These are phyloP conservation scores for Bothriochloa decipiens DNA, from an alignment of 176 grass and related monocot species.

Conservation along the genomic window DNA sequence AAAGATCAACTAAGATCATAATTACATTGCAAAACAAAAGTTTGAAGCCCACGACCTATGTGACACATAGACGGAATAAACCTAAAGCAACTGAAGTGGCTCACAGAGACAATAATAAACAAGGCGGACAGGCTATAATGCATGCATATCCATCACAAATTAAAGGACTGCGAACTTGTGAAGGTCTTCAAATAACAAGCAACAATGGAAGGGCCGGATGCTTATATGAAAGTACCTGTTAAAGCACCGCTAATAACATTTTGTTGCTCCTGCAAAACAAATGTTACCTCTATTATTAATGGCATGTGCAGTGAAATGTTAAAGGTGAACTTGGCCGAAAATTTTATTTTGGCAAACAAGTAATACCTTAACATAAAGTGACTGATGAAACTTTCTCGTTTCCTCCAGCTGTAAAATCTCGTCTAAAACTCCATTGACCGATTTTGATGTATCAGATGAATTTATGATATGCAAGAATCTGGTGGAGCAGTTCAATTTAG, in stretches of 20 bases:
- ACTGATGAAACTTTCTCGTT: conserved; percentile 96
- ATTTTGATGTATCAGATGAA: conserved; percentile 66
- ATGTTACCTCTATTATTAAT: conserved; percentile 35
- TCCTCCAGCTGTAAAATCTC: conserved; percentile 96
- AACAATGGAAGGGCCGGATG: conserved; percentile 35
- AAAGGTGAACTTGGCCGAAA: not conserved
- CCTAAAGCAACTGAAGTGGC: not conserved
- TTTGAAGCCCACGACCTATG: not conserved
- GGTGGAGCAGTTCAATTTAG: conserved; percentile 35
- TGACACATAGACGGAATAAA: not conserved
- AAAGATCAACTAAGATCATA: not conserved
- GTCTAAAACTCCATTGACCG: conserved; percentile 65
- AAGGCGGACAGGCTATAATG: not conserved
- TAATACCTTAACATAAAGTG: conserved; percentile 78
- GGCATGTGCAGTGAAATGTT: conserved; percentile 18
- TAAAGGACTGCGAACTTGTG: conserved; percentile 9
- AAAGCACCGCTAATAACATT: conserved; percentile 42
- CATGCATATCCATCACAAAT: not conserved
- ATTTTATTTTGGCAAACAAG: conserved; percentile 16
- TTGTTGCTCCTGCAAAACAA: conserved; percentile 57
- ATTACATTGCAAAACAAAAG: conserved; percentile 17
- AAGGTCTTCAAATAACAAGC: conserved; percentile 30
- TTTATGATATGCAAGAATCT: conserved; percentile 85
- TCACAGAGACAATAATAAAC: conserved; percentile 9
- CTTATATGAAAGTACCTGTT: conserved; percentile 55